These are phyloP conservation scores for Astrocystis sublimbata DNA, from an alignment of 495 filamentous ascomycete species.

Conservation along the genomic window DNA sequence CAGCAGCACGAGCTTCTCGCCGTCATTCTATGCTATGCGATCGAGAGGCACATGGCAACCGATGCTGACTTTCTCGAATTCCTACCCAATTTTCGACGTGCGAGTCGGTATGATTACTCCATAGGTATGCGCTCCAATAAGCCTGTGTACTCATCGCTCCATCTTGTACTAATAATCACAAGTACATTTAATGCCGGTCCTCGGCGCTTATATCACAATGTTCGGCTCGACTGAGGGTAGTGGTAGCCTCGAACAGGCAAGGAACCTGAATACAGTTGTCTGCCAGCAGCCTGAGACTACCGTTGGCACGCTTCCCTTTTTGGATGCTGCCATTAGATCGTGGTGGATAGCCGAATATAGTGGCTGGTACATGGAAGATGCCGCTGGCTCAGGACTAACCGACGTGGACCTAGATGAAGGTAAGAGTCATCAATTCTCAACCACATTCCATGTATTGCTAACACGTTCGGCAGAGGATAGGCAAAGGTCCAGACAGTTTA, in stretches of 20 bases:
- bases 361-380: slow-evolving; percentile 77
- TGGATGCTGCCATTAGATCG: slow-evolving; percentile 72
- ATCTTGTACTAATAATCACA: slow-evolving; percentile 32
- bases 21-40: slow-evolving; percentile 69
- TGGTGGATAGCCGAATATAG: slow-evolving; percentile 94
- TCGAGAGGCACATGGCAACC: slow-evolving; percentile 69
- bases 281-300: slow-evolving; percentile 63
- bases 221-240: slow-evolving; percentile 72
- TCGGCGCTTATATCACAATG: slow-evolving; percentile 68
- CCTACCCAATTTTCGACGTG: slow-evolving; percentile 60
- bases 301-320: slow-evolving; percentile 65
- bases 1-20: slow-evolving; percentile 89
- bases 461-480: slow-evolving; percentile 55
- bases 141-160: background rate
- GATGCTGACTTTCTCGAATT: slow-evolving; percentile 72
- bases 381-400: slow-evolving; percentile 51
- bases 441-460: slow-evolving; percentile 21
- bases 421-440: slow-evolving; percentile 16
- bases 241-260: slow-evolving; percentile 60
- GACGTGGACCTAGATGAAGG: slow-evolving; percentile 54
- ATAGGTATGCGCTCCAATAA: slow-evolving; percentile 20
- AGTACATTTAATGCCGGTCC: slow-evolving; percentile 78
- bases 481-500: slow-evolving; percentile 67
- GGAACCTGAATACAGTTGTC: slow-evolving; percentile 66
- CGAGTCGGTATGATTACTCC: slow-evolving; percentile 37